Percentiles rank a stretch among this genome's conserved stretches.
phyloP scores from a whole-genome alignment of 2,329 filamentous ascomycete species.

The Cordyceps farinosa region DNA sequence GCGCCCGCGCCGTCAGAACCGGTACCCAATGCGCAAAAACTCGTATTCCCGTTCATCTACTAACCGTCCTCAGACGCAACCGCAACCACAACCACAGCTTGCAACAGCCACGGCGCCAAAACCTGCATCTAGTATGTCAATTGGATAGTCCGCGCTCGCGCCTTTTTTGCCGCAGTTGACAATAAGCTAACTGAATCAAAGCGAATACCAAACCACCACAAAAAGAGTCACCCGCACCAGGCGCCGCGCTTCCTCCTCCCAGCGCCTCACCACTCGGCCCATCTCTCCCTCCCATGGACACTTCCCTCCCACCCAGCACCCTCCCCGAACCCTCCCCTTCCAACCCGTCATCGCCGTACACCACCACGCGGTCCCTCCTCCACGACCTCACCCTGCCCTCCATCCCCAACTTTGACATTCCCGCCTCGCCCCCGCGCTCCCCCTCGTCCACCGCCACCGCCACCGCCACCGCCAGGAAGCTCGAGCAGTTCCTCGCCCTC shows the following conservation, averaged over 20 bases:
- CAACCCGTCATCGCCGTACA: slow-evolving; percentile 60
- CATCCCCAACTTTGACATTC: slow-evolving; percentile 69
- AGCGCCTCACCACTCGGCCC: slow-evolving; percentile 36
- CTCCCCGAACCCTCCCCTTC: background rate
- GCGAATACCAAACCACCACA: background rate
- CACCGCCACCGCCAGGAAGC: slow-evolving; percentile 57
- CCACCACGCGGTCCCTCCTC: slow-evolving; percentile 58
- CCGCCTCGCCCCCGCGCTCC: slow-evolving; percentile 64
- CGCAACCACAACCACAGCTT: background rate
- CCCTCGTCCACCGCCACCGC: slow-evolving; percentile 64
- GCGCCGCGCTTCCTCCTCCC: slow-evolving; percentile 23
- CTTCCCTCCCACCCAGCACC: background rate
- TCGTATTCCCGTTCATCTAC: background rate
- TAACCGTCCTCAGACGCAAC: background rate
- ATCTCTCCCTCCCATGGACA: slow-evolving; percentile 33
- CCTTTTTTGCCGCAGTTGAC: background rate
- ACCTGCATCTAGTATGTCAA: background rate
- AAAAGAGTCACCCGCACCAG: slow-evolving; percentile 16
- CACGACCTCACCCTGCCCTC: slow-evolving; percentile 72
- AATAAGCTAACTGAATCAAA: background rate
- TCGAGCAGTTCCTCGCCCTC: slow-evolving; percentile 70
- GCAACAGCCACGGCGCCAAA: background rate
- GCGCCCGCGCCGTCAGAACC: background rate
- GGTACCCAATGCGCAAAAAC: background rate
- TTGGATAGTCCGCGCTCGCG: background rate